phyloP scores from a whole-genome alignment of 202 grass and related monocot genomes.

The Schoenoplectus tabernaemontani region DNA sequence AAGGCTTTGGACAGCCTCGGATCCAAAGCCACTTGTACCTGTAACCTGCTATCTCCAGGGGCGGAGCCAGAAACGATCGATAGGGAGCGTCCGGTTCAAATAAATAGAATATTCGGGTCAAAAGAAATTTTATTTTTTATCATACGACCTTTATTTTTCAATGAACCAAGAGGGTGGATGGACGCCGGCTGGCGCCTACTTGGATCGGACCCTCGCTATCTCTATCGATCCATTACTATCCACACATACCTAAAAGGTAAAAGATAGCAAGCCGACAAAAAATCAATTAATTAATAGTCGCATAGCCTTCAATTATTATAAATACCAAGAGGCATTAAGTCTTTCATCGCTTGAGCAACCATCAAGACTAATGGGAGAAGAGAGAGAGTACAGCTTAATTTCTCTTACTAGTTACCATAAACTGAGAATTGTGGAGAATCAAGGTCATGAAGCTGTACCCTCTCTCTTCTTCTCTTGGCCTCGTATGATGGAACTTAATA shows the following conservation, averaged over 20 bases:
- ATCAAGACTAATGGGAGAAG: slow-evolving; percentile 55
- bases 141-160: no score
- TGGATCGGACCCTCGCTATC: neutral
- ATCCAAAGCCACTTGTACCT: no score
- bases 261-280: neutral
- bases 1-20: no score
- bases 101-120: no score
- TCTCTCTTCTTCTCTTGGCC: slow-evolving; percentile 67
- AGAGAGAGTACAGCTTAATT: slow-evolving; percentile 71
- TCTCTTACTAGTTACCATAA: neutral
- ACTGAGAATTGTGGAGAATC: neutral
- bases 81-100: no score
- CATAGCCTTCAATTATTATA: neutral
- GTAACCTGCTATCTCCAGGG: no score
- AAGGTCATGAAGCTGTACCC: slow-evolving; percentile 47
- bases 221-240: neutral
- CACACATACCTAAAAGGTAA: neutral
- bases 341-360: neutral
- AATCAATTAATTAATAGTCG: neutral
- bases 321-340: slow-evolving; percentile 2
- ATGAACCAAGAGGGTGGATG: no score
- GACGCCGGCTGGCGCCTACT: neutral
- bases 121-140: no score
- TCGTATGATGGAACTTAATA: neutral
- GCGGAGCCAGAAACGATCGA: no score